Base-by-base conservation (phyloP, 176 grass and related monocot genomes). In the Tillandsia fasciculata region DNA sequence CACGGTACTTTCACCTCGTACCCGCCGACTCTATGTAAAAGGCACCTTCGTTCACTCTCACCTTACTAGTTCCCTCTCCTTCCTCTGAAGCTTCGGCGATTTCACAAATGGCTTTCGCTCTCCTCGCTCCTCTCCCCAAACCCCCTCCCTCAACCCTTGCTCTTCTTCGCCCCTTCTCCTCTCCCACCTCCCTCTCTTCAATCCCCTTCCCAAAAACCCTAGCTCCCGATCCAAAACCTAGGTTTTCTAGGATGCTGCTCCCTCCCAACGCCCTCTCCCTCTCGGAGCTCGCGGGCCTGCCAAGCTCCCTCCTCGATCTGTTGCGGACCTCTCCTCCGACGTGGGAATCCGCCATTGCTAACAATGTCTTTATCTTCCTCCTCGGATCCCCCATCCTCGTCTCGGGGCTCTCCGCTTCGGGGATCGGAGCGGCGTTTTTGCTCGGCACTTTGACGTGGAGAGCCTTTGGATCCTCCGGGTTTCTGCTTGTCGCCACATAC, bases 371-470 rank as follows among this genome's bases (percentile, higher is more conserved):
- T 10, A 54, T 92, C 0, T 97, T 97, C 28, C 12, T 92, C n/a
- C 53, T 80, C 1, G 94, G 84, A 3, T 84, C 84, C 2, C 94
- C 84, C 17, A 52, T 90, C 64, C 89, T 97, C 13, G 68, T 75
- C 26, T 81, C 89, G 10, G 94, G 89, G 42, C 89, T 97, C 28
- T 87, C 94, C 68, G 56, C 83, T 57, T 81, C 89, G 2, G 94
- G 94, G 24, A 72, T 83, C 26, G 86, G 65, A 69, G 77, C 84
- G 9, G 89, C 94, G 6, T 92, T 87, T 51, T 59, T 92, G 11
- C 83, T 92, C 10, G 89, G 89, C 17, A 90, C 74, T 53, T 79
- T 90, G 47, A 90, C 86, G 0, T 97, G 94, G 94, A 79, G 89
- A 42, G 89, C 86, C 57, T 92, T 97, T 14, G 86, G 84, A 9